Percentiles rank a stretch among this genome's conserved stretches.
Conservation (phyloP, 371 early-diverging fungal species). For the Enteropsectra breve region DNA sequence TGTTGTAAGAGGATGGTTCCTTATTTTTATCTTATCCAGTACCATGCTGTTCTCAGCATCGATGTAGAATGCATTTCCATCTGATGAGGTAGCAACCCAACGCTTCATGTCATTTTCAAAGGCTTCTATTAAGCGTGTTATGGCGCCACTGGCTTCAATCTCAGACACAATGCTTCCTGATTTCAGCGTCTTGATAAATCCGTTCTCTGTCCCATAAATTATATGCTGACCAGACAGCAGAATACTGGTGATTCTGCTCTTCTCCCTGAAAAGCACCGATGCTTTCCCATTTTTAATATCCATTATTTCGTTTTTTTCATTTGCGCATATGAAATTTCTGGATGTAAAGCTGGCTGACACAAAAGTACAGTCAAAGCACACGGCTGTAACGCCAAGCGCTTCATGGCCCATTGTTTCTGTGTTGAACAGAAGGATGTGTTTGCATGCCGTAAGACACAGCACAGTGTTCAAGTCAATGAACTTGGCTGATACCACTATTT, state of each 20-base stretch:
- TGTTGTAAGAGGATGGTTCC: conserved; percentile 19
- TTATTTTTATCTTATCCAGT: conserved; percentile 22
- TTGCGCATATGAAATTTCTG: conserved; percentile 15
- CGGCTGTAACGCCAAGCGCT: conserved; percentile 1
- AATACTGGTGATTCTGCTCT: conserved; percentile 1
- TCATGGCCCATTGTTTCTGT: not conserved
- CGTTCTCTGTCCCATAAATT: conserved; percentile 15
- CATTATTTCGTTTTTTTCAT: conserved; percentile 14
- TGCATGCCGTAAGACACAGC: conserved; percentile 17
- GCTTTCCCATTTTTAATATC: conserved; percentile 6
- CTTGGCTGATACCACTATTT: not conserved
- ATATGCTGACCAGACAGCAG: conserved; percentile 1
- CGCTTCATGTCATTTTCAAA: conserved; percentile 15
- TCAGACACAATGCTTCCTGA: conserved; percentile 11
- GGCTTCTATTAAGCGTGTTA: conserved; percentile 17
- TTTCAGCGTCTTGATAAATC: conserved; percentile 3
- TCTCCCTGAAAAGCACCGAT: not conserved
- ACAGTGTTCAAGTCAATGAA: conserved; percentile 27
- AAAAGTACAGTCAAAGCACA: not conserved
- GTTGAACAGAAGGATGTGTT: conserved; percentile 23
- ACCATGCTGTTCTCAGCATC: conserved; percentile 6
- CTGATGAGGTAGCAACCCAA: conserved; percentile 11
- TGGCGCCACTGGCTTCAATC: conserved; percentile 8
- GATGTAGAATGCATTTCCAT: conserved; percentile 19
- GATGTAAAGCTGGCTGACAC: not conserved